Conservation (phyloP, 2,329 filamentous ascomycete species). For the Clarireedia sp. region DNA sequence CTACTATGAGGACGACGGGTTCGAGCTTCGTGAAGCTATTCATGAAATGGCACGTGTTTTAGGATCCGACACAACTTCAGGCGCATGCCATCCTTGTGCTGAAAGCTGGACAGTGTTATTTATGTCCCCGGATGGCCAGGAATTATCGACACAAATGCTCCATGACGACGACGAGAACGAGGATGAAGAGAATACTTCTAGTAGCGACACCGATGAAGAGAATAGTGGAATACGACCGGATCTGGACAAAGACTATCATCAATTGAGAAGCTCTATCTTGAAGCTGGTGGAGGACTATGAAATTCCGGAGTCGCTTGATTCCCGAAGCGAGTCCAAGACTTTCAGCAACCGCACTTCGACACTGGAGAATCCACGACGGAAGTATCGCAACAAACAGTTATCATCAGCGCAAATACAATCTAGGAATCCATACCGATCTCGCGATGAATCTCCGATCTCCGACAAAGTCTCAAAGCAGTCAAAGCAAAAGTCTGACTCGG, state of each 20-base stretch:
- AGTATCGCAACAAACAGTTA: slow-evolving; percentile 49
- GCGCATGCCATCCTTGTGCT: slow-evolving; percentile 67
- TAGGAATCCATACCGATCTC: slow-evolving; percentile 47
- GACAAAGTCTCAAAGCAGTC: slow-evolving; percentile 17
- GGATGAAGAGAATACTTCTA: slow-evolving; percentile 56
- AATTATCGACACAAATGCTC: slow-evolving; percentile 62
- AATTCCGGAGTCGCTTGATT: slow-evolving; percentile 59
- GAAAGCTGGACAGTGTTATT: slow-evolving; percentile 80
- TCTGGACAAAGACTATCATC: slow-evolving; percentile 71
- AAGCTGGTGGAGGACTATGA: slow-evolving; percentile 79
- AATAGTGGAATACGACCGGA: slow-evolving; percentile 49
- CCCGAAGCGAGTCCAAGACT: slow-evolving; percentile 50
- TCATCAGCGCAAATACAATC: slow-evolving; percentile 42
- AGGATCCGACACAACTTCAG: slow-evolving; percentile 55
- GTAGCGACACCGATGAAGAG: slow-evolving; percentile 52
- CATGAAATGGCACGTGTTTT: slow-evolving; percentile 63
- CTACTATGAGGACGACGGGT: slow-evolving; percentile 57
- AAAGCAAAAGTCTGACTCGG: slow-evolving; percentile 18
- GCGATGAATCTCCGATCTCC: slow-evolving; percentile 13
- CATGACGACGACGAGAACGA: slow-evolving; percentile 59
- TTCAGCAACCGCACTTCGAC: slow-evolving; percentile 63
- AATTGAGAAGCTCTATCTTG: slow-evolving; percentile 70
- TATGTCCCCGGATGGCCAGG: slow-evolving; percentile 63
- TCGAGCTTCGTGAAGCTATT: slow-evolving; percentile 56
- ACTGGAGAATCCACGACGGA: slow-evolving; percentile 42